Base-by-base conservation (phyloP, 2,329 filamentous ascomycete species). In the Rutstroemia sp. region DNA sequence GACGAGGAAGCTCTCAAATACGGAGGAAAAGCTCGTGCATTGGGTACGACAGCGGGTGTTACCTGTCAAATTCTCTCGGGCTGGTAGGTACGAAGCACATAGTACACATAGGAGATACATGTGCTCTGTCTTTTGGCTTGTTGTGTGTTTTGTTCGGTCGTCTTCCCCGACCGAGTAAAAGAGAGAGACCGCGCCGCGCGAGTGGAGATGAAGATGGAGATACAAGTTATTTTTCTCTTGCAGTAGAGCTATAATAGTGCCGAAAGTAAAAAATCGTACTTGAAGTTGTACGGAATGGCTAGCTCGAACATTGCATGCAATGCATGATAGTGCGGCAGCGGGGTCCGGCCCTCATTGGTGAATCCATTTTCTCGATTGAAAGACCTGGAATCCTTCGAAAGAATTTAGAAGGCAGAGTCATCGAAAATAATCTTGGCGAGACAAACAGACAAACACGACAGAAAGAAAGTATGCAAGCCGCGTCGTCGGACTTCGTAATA, bases 41-140 rank as follows among this genome's bases (percentile, higher is more conserved):
- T 23, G 39, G 39, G 38, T 45, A 51, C 49, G 38, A 48, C 51
- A 48, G 42, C 51, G 51, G 51, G 51, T 53, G 51, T 53, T 48
- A 53, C 42, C 42, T 53, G 51, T 48, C 51, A 53, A 44, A 38
- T 53, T 27, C 38, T 19, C 30, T 34, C 30, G 30, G 30, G 30
- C 30, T 10, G 30, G 30, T 48, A 30, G 19, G 51, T 27, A 25
- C 48, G 12, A 27, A 27, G 42, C 27, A 53, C 42, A n/a, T n/a
- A n/a, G n/a, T n/a, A n/a, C n/a, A n/a, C n/a, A 45, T 27, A 38
- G 14, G 25, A 46, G n/a, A 38, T 39, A 48, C 25, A 27, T 27
- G 25, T 27, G 51, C 41, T 25, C 41, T 30, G 27, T 37, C 17
- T 38, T 25, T 23, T 38, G 42, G 10, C 30, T 16, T 38, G 30